phyloP scores from a whole-genome alignment of 805 yeast genomes.

The Ogataea wickerhamii region DNA sequence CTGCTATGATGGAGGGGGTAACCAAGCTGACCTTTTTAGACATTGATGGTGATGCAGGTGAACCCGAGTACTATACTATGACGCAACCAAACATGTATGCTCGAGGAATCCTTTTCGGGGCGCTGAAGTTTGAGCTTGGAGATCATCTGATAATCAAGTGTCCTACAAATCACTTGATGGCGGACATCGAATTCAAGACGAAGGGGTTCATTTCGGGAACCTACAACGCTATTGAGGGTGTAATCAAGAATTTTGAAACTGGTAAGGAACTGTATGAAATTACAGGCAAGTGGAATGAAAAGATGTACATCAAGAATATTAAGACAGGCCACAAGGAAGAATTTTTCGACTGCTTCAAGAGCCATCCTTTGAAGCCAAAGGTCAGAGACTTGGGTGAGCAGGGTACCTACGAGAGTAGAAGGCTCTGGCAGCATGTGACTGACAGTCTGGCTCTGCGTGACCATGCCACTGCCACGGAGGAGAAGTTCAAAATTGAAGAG shows the following conservation, averaged over 20 bases:
- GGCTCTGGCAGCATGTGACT: slow-evolving; percentile 78
- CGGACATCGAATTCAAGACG: slow-evolving; percentile 89
- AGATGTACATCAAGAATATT: slow-evolving; percentile 62
- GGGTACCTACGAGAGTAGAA: slow-evolving; percentile 74
- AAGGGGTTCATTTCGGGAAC: slow-evolving; percentile 93
- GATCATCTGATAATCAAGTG: slow-evolving; percentile 83
- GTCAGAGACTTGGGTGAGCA: slow-evolving; percentile 81
- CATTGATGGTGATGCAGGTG: slow-evolving; percentile 41
- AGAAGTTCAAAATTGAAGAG: slow-evolving; percentile 82
- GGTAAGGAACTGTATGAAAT: slow-evolving; percentile 62
- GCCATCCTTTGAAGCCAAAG: slow-evolving; percentile 54
- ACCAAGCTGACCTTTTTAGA: slow-evolving; percentile 70
- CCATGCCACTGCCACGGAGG: slow-evolving; percentile 82
- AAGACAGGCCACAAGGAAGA: slow-evolving; percentile 39
- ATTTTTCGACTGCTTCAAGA: slow-evolving; percentile 58
- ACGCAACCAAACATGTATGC: slow-evolving; percentile 97
- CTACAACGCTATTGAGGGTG: slow-evolving; percentile 84
- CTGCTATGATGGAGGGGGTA: slow-evolving; percentile 93
- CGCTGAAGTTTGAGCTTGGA: slow-evolving; percentile 84
- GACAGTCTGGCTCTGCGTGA: slow-evolving; percentile 76
- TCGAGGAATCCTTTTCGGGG: slow-evolving; percentile 88
- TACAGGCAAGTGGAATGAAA: slow-evolving; percentile 91
- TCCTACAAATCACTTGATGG: slow-evolving; percentile 51
- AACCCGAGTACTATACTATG: slow-evolving; percentile 68
- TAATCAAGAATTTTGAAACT: slow-evolving; percentile 46